A percentile compares a stretch with the other conserved stretches of the same genome.
These are phyloP conservation scores for Colletotrichum navitas DNA, from an alignment of 2,329 filamentous ascomycete species.

Conservation along the genomic window DNA sequence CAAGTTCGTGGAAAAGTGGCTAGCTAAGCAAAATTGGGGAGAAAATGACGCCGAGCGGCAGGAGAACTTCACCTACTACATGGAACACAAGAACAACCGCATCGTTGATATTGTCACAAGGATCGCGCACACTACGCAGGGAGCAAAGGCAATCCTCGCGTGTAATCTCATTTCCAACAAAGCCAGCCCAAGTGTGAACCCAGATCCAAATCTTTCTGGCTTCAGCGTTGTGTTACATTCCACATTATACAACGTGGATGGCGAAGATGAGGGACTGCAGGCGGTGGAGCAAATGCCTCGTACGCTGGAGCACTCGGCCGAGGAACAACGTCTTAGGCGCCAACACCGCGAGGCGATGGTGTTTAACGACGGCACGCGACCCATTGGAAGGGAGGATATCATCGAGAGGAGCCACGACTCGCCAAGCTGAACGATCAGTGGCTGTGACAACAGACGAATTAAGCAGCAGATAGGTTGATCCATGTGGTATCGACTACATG, in stretches of 20 bases:
- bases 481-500: not conserved
- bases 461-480: not conserved
- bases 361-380: constrained; percentile 84
- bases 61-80: constrained; percentile 67
- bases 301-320: constrained; percentile 66
- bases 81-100: constrained; percentile 63
- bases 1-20: constrained; percentile 78
- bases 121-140: constrained; percentile 63
- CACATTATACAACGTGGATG: constrained; percentile 49
- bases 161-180: constrained; percentile 61
- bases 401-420: constrained; percentile 73
- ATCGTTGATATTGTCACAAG: constrained; percentile 66
- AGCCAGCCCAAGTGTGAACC: constrained; percentile 38
- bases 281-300: constrained; percentile 52
- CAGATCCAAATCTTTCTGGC: constrained; percentile 37
- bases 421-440: constrained; percentile 45
- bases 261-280: constrained; percentile 42
- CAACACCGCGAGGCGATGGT: constrained; percentile 91
- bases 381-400: constrained; percentile 81
- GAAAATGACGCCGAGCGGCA: constrained; percentile 63
- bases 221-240: constrained; percentile 54
- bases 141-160: constrained; percentile 64
- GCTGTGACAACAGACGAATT: too few species aligned
- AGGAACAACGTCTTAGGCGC: constrained; percentile 80
- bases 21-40: constrained; percentile 80